Conservation (phyloP, 495 filamentous ascomycete genomes). For the Trichocladium uniseriatum region DNA sequence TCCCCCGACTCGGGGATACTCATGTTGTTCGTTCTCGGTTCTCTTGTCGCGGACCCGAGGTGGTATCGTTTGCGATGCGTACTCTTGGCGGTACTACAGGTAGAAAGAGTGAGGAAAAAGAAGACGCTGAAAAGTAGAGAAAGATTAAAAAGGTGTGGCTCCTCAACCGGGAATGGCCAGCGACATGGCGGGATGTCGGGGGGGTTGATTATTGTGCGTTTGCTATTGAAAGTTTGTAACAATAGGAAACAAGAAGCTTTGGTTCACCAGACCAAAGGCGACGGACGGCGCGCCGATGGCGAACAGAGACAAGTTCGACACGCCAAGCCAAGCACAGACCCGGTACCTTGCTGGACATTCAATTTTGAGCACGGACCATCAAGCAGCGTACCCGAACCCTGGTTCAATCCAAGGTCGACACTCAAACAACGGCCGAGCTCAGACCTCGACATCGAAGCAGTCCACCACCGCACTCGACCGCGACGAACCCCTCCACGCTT, state of each 20-base stretch:
- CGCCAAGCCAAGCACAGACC: slow-evolving; percentile 3
- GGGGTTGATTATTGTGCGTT: neutral
- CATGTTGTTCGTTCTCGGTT: slow-evolving; percentile 12
- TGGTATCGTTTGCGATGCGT: neutral
- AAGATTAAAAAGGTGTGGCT: slow-evolving; percentile 1
- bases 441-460: neutral
- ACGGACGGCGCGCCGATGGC: neutral
- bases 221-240: neutral
- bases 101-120: neutral
- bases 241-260: neutral
- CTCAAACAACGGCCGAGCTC: slow-evolving; percentile 1
- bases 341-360: slow-evolving; percentile 4
- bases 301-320: neutral
- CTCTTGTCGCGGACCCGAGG: neutral
- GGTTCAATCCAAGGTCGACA: too few species aligned
- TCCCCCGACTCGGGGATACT: slow-evolving; percentile 17
- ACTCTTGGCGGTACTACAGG: neutral
- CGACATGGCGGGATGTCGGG: slow-evolving; percentile 10
- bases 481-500: slow-evolving; percentile 1
- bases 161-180: slow-evolving; percentile 12
- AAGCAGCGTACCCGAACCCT: too few species aligned
- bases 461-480: neutral
- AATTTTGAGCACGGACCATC: neutral
- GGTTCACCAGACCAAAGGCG: neutral
- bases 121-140: neutral